Base-by-base conservation (phyloP, 148 eudicot genomes). In the Silene uniflora region DNA sequence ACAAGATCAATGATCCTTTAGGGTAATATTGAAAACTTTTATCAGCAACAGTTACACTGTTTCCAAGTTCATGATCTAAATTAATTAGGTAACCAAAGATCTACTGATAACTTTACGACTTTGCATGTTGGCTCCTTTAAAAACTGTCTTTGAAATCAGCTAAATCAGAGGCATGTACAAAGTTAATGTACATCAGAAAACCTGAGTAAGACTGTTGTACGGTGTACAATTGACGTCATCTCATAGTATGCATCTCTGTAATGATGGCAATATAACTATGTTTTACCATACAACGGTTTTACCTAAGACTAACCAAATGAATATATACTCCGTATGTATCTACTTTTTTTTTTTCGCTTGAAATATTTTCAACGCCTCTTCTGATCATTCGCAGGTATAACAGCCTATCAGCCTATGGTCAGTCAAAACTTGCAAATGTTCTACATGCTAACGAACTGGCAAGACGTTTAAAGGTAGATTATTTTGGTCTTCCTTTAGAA, bases 401-500 rank as follows among this genome's bases (percentile, higher is more conserved):
- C 76, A 76, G 79, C 52, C 76, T 83, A 49, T 69, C 85, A 55
- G 91, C 91, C 32, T 88, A 88, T 75, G 91, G 91, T 59, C 91
- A 86, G 63, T 88, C 91, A 62, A 88, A 86, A 84, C 84, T 88
- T 65, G 89, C 91, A 59, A 88, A 88, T 74, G 77, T 88, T 72
- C 78, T 88, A 80, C 89, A 86, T 71, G 79, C 89, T 59, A 86
- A 84, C 69, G 91, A 88, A 75, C 86, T 88, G 19, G 75, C 91
- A 39, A 80, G 79, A 60, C 82, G 75, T 63, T 77, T 88, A 56
- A 84, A 82, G 89, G 89, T 86, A 55, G 29, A 69, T 61, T 68
- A 39, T 29, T 62, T 32, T 29, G 32, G 32, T 29, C 32, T 29
- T 29, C 32, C 32, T 3, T 29, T 29, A 29, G 32, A 29, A 24